These are phyloP conservation scores for Wickerhamiella lipophila DNA, from an alignment of 805 yeast species.

Conservation along the genomic window DNA sequence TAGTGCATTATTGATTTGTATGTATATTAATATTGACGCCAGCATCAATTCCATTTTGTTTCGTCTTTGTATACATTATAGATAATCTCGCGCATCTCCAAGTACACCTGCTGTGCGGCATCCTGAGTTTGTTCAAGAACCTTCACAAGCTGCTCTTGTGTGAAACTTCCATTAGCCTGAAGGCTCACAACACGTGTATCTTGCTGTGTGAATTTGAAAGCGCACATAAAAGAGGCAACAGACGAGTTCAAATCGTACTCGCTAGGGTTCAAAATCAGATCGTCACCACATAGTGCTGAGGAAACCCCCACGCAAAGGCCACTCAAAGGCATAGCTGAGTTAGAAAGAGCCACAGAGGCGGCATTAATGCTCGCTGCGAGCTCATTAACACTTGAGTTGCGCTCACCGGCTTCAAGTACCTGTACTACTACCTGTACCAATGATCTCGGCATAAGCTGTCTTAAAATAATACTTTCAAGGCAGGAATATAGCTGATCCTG, in stretches of 20 bases:
- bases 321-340: slow-evolving; percentile 61
- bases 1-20: too few species aligned
- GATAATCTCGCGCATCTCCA: slow-evolving; percentile 36
- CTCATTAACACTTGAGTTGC: slow-evolving; percentile 35
- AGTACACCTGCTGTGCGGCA: slow-evolving; percentile 36
- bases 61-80: slow-evolving; percentile 39
- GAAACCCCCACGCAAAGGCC: slow-evolving; percentile 49
- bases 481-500: slow-evolving; percentile 59
- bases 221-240: slow-evolving; percentile 51
- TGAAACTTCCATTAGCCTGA: slow-evolving; percentile 63
- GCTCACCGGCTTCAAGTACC: slow-evolving; percentile 42
- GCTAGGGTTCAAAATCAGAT: slow-evolving; percentile 34
- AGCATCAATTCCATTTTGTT: slow-evolving; percentile 39
- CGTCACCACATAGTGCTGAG: slow-evolving; percentile 29
- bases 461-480: slow-evolving; percentile 45
- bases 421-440: slow-evolving; percentile 59
- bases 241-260: slow-evolving; percentile 33
- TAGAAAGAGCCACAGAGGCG: slow-evolving; percentile 52
- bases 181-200: slow-evolving; percentile 44
- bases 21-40: not conserved
- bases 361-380: slow-evolving; percentile 63
- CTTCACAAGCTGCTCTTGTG: slow-evolving; percentile 40
- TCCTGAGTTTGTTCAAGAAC: slow-evolving; percentile 42
- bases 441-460: slow-evolving; percentile 66
- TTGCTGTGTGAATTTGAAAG: slow-evolving; percentile 43